These are phyloP conservation scores for Kluyveromyces sp. DNA, from an alignment of 1,139 yeast genomes.

Conservation along the genomic window DNA sequence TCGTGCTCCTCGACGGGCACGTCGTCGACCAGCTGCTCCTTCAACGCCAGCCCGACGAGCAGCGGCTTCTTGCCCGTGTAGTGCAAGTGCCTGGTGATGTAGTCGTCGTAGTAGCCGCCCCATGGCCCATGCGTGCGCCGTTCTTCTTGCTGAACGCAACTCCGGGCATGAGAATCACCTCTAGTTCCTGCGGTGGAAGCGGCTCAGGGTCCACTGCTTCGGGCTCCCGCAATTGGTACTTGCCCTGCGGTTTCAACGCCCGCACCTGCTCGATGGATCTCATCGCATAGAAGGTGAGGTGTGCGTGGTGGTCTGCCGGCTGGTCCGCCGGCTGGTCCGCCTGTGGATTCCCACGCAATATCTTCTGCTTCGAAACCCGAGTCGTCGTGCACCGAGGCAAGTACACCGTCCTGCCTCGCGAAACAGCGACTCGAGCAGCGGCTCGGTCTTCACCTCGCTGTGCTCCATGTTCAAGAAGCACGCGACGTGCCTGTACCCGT, in stretches of 20 bases:
- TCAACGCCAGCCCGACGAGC: slow-evolving; percentile 44
- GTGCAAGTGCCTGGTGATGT: slow-evolving; percentile 38
- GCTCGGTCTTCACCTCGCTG: slow-evolving; percentile 25
- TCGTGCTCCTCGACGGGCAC: slow-evolving; percentile 72
- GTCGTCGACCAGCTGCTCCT: slow-evolving; percentile 51
- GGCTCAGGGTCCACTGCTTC: slow-evolving; percentile 21
- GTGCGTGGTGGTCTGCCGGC: slow-evolving; percentile 15
- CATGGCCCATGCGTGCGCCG: slow-evolving; percentile 75
- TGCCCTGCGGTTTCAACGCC: slow-evolving; percentile 57
- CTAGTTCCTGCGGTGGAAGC: slow-evolving; percentile 30
- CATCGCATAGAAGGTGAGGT: slow-evolving; percentile 53
- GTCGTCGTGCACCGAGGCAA: slow-evolving; percentile 28
- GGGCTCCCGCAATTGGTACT: slow-evolving; percentile 66
- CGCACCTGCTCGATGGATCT: slow-evolving; percentile 36
- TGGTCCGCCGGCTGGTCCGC: slow-evolving; percentile 5
- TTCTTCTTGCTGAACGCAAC: slow-evolving; percentile 54
- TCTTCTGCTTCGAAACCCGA: slow-evolving; percentile 14
- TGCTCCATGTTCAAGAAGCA: slow-evolving; percentile 28
- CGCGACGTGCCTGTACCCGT: slow-evolving; percentile 13
- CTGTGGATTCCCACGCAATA: slow-evolving; percentile 4
- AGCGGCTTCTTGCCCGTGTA: slow-evolving; percentile 21
- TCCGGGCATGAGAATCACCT: slow-evolving; percentile 75
- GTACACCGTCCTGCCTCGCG: slow-evolving; percentile 14
- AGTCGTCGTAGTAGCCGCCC: slow-evolving; percentile 89
- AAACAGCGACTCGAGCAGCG: slow-evolving; percentile 17